Percentiles rank a stretch among this genome's conserved stretches.
These are phyloP conservation scores for Alternaria rosae DNA, from an alignment of 2,329 filamentous ascomycete species.

Conservation along the genomic window DNA sequence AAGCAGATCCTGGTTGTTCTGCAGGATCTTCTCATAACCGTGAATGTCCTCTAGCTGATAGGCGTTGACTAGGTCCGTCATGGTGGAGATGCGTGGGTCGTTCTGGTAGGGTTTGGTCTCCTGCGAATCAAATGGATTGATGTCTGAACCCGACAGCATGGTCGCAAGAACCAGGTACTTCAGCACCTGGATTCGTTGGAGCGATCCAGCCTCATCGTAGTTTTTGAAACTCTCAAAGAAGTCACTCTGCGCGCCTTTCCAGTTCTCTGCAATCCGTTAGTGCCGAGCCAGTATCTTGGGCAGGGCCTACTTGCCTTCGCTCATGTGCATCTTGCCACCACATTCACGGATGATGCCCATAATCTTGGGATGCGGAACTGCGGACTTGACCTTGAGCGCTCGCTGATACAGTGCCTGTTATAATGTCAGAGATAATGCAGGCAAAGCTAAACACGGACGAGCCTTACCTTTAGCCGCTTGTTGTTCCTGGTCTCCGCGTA, in stretches of 20 bases:
- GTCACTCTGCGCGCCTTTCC: conserved; percentile 95
- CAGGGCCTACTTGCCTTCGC: conserved; percentile 65
- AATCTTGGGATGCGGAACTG: conserved; percentile 96
- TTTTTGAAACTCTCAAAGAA: conserved; percentile 99
- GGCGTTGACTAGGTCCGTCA: conserved; percentile 96
- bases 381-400: conserved; percentile 91
- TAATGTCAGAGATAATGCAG: conserved; percentile 33
- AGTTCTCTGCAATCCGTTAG: conserved; percentile 73
- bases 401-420: conserved; percentile 79
- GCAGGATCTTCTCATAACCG: conserved; percentile 85
- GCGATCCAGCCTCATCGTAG: conserved; percentile 96
- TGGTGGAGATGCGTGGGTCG: conserved; percentile 91
- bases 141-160: conserved; percentile 98
- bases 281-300: conserved; percentile 20
- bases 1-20: conserved; percentile 86
- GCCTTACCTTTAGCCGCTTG: conserved; percentile 82
- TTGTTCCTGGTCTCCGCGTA: conserved; percentile 96
- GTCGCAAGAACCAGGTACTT: conserved; percentile 96
- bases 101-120: conserved; percentile 98
- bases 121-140: conserved; percentile 98
- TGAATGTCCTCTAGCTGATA: conserved; percentile 96
- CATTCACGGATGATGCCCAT: conserved; percentile 99
- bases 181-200: conserved; percentile 95
- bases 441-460: conserved; percentile 21
- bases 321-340: conserved; percentile 99